Percentiles rank a stretch among this genome's conserved stretches.
These are phyloP conservation scores for Rutidosis leptorrhynchoides DNA, from an alignment of 129 eudicot genomes.

Conservation along the genomic window DNA sequence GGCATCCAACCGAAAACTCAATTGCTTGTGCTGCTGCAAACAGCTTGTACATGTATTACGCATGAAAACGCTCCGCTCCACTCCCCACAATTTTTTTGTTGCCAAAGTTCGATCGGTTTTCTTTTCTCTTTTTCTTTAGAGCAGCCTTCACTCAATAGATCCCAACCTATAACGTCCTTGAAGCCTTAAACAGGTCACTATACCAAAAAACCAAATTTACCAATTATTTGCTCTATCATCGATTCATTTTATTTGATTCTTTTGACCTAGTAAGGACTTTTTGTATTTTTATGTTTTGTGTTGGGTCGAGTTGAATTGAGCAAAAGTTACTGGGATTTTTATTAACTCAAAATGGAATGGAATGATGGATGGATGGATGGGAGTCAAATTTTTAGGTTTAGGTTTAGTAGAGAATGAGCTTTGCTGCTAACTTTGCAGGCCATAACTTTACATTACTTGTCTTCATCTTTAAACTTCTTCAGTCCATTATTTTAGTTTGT, in stretches of 20 bases:
- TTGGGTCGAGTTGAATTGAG: conserved; percentile 56
- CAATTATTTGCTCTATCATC: conserved; percentile 18
- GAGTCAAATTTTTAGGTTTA: conserved; percentile 25
- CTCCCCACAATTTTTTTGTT: conserved; percentile 21
- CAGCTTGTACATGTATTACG: conserved; percentile 99
- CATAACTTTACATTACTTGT: conserved; percentile 34
- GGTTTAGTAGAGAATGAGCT: conserved; percentile 34
- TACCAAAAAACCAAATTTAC: conserved; percentile 11
- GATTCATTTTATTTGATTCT: conserved; percentile 40
- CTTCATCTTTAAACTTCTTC: conserved; percentile 12
- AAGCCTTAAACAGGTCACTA: background rate
- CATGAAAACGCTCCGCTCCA: conserved; percentile 38
- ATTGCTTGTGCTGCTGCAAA: conserved; percentile 99
- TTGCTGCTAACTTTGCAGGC: conserved; percentile 41
- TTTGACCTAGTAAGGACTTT: conserved; percentile 27
- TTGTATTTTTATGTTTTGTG: conserved; percentile 8
- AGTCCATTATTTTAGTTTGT: conserved; percentile 11
- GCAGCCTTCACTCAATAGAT: conserved; percentile 15
- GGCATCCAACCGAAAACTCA: conserved; percentile 98
- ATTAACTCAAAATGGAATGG: conserved; percentile 15
- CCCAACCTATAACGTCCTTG: background rate
- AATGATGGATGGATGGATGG: conserved; percentile 28
- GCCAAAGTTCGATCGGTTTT: conserved; percentile 1
- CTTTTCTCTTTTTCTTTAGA: background rate
- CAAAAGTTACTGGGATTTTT: conserved; percentile 31